These are phyloP conservation scores for Pyrrhoderma noxium DNA, from an alignment of 1,284 basidiomycete species.

Conservation along the genomic window DNA sequence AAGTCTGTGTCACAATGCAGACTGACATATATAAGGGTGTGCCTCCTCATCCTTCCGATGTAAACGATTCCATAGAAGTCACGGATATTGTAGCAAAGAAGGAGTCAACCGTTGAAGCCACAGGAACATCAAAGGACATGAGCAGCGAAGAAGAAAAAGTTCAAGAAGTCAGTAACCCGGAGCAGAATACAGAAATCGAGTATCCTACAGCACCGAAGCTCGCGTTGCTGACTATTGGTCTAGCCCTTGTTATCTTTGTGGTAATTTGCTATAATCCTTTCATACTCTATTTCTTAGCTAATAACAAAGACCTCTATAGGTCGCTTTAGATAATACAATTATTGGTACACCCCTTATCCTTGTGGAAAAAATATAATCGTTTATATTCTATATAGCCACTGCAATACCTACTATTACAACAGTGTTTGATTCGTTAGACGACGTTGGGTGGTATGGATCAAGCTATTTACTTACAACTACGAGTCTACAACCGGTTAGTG, in stretches of 20 bases:
- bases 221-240: conserved; percentile 14
- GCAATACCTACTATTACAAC: conserved; percentile 31
- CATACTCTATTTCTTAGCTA: background rate
- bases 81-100: no score
- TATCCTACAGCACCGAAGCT: conserved; percentile 11
- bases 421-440: conserved; percentile 17
- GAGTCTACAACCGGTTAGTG: conserved; percentile 18
- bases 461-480: conserved; percentile 33
- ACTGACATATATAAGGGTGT: no score
- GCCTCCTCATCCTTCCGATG: no score
- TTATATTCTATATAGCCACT: conserved; percentile 22
- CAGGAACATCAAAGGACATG: no score
- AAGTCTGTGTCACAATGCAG: no score
- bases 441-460: conserved; percentile 19
- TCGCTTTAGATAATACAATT: conserved; percentile 33
- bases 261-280: conserved; percentile 2
- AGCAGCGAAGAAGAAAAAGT: background rate
- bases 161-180: background rate
- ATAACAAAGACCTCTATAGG: conserved; percentile 8
- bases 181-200: conserved; percentile 2
- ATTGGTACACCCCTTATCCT: conserved; percentile 20
- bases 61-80: no score
- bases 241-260: conserved; percentile 17
- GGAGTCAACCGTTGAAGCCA: no score
- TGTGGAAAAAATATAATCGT: background rate